Evolutionary conservation across 176 grass and related monocot genomes (phyloP).

Genomic region (Aegilops longissima): DNA sequence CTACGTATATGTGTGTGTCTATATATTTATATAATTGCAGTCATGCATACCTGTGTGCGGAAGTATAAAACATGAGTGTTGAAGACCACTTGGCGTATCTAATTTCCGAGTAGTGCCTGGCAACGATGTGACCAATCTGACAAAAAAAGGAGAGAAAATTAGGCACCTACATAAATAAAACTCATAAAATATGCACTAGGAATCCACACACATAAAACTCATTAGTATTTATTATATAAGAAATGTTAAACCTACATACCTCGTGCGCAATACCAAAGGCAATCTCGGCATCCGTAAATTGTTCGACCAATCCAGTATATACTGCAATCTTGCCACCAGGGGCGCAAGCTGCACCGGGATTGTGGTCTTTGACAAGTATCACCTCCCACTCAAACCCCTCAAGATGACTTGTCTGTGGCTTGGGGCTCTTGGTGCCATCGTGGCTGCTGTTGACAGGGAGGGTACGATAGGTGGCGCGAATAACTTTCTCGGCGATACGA

Average conservation of each 20-base stretch:
- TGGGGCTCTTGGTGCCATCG: not conserved
- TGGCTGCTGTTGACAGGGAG: not conserved
- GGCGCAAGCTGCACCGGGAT: fast-evolving
- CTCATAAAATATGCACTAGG: not conserved
- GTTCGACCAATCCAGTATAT: not conserved
- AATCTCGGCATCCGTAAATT: not conserved
- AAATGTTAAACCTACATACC: not conserved
- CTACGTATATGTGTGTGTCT: no score
- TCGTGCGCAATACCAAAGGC: not conserved
- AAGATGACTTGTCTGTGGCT: not conserved
- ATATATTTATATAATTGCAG: no score
- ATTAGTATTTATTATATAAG: no score
- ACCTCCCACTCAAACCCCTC: not conserved
- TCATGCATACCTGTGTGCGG: no score
- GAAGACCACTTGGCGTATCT: no score
- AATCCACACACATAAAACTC: not conserved
- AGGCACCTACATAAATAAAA: not conserved
- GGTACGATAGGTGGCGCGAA: not conserved
- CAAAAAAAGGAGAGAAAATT: not conserved
- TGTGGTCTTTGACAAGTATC: not conserved
- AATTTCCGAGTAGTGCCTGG: not conserved
- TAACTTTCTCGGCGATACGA: not conserved
- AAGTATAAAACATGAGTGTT: no score
- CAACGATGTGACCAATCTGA: not conserved
- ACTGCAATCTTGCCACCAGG: not conserved